Percentiles rank a stretch among this genome's conserved stretches.
These are phyloP conservation scores for Leccinum arenicola DNA, from an alignment of 768 basidiomycete genomes.

Conservation along the genomic window DNA sequence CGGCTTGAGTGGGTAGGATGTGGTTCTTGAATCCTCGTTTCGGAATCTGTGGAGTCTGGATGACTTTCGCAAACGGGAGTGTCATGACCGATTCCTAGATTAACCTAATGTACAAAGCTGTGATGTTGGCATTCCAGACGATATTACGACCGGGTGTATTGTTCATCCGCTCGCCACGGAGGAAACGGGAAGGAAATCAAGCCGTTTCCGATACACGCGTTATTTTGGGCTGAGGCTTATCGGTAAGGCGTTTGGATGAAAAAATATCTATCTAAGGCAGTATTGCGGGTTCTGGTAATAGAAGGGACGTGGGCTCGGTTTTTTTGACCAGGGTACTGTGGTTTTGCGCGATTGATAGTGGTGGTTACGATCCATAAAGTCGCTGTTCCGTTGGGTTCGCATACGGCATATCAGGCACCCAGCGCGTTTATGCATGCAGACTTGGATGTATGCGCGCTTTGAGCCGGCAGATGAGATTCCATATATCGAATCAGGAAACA, in stretches of 20 bases:
- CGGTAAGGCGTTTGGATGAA: neutral
- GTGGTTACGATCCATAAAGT: neutral
- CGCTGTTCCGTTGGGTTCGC: neutral
- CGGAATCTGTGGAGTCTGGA: neutral
- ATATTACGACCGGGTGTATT: neutral
- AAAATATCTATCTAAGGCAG: neutral
- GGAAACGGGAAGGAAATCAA: neutral
- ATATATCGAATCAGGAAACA: neutral
- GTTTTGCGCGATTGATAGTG: neutral
- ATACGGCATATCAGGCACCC: neutral
- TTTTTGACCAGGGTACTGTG: neutral
- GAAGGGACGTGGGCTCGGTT: neutral
- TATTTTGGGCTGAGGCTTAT: constrained; percentile 9
- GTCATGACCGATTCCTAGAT: neutral
- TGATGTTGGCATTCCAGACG: neutral
- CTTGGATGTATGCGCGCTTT: neutral
- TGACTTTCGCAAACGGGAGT: neutral
- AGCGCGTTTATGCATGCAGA: neutral
- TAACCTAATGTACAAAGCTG: neutral
- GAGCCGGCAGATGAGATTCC: neutral
- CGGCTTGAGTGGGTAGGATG: neutral
- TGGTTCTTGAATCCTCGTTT: neutral
- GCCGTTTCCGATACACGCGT: neutral
- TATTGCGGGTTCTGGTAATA: constrained; percentile 1
- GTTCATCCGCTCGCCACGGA: constrained; percentile 8